Percentiles rank a stretch among this genome's conserved stretches.
Conservation (phyloP, 2,329 filamentous ascomycete genomes). For the Aspergillus versicolor region DNA sequence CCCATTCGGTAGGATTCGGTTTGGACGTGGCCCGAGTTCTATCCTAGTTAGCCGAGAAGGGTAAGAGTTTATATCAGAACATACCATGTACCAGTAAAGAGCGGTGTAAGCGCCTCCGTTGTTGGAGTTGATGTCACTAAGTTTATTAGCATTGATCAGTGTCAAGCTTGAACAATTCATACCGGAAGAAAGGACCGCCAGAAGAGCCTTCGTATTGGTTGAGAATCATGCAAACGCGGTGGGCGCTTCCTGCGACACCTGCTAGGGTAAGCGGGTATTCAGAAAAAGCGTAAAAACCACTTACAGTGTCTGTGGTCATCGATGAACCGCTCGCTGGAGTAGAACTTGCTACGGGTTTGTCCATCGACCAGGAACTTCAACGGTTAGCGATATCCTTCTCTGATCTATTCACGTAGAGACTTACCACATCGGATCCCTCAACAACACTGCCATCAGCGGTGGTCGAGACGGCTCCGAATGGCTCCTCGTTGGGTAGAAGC, state of each 20-base stretch:
- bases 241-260: slow-evolving; percentile 36
- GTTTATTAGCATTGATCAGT: not conserved
- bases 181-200: slow-evolving; percentile 65
- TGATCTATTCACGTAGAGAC: not conserved
- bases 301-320: slow-evolving; percentile 63
- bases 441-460: slow-evolving; percentile 53
- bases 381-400: not conserved
- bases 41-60: slow-evolving; percentile 2
- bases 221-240: slow-evolving; percentile 62
- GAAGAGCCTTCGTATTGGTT: slow-evolving; percentile 61
- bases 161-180: slow-evolving; percentile 4
- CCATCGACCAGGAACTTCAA: slow-evolving; percentile 55
- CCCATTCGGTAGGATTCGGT: slow-evolving; percentile 63
- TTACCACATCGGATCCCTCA: slow-evolving; percentile 57
- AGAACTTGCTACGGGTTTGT: slow-evolving; percentile 69
- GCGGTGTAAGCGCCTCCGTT: slow-evolving; percentile 58
- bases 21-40: slow-evolving; percentile 63
- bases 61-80: not conserved
- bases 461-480: slow-evolving; percentile 56
- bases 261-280: not conserved
- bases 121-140: slow-evolving; percentile 63
- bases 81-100: slow-evolving; percentile 65
- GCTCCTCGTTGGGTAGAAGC: slow-evolving; percentile 53
- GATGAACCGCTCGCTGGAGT: slow-evolving; percentile 68
- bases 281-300: not conserved